A percentile compares a stretch with the other conserved stretches of the same genome.
phyloP scores from a whole-genome alignment of 2,329 filamentous ascomycete species.

The Ophiostoma sp. region DNA sequence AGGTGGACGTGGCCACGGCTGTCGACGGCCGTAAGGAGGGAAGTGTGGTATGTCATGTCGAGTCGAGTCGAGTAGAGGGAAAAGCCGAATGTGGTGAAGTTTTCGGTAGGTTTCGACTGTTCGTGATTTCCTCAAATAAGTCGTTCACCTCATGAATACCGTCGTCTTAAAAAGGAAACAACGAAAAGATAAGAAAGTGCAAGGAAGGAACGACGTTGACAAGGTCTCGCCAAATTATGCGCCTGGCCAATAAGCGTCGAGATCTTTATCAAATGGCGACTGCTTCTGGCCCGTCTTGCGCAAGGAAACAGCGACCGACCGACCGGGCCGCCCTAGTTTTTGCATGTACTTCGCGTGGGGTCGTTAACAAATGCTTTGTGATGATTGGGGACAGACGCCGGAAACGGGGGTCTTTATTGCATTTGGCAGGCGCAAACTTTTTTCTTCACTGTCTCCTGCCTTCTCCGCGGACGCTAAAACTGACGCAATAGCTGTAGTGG shows the following conservation, averaged over 20 bases:
- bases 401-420: not conserved
- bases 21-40: constrained; percentile 72
- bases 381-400: constrained; percentile 1
- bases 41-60: constrained; percentile 36
- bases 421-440: not conserved
- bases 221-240: not conserved
- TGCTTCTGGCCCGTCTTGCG: not conserved
- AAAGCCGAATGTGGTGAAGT: not conserved
- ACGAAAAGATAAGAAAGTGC: constrained; percentile 52
- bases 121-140: not conserved
- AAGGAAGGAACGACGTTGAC: not conserved
- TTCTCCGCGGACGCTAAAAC: constrained; percentile 22
- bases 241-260: constrained; percentile 14
- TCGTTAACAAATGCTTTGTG: too few relatives aligned
- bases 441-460: not conserved
- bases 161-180: not conserved
- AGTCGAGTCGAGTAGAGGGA: not conserved
- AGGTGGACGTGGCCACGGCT: constrained; percentile 74
- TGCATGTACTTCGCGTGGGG: not conserved
- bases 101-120: not conserved
- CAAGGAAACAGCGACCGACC: constrained; percentile 5
- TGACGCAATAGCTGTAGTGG: constrained; percentile 30
- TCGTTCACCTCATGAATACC: not conserved
- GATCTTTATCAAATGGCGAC: constrained; percentile 11
- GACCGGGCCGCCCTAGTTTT: not conserved